Conservation (phyloP, 2,329 filamentous ascomycete genomes). For the Pyrenophora tritici-repentis region DNA sequence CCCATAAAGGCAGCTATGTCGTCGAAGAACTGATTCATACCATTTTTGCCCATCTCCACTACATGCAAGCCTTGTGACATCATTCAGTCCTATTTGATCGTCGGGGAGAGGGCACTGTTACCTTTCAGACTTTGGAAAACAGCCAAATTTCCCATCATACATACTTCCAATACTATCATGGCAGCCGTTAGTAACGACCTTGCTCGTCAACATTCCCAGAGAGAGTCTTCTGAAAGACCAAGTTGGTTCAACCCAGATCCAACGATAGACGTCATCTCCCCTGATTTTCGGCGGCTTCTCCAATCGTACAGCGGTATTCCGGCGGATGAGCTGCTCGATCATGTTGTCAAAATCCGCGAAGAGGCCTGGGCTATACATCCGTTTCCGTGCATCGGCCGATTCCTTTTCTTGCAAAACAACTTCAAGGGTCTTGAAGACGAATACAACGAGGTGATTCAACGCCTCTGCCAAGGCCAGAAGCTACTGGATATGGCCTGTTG, state of each 20-base stretch:
- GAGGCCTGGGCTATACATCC: constrained; percentile 34
- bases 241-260: constrained; percentile 37
- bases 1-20: too few species aligned
- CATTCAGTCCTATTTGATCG: too few species aligned
- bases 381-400: constrained; percentile 43
- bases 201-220: too few species aligned
- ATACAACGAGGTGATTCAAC: constrained; percentile 34
- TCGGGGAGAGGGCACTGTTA: too few species aligned
- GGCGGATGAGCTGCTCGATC: constrained; percentile 35
- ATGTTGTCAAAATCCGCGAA: constrained; percentile 37
- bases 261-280: constrained; percentile 26
- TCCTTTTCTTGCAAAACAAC: constrained; percentile 38
- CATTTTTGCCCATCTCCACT: too few species aligned
- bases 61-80: too few species aligned
- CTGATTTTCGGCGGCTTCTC: constrained; percentile 38
- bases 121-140: too few species aligned
- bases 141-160: too few species aligned
- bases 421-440: constrained; percentile 22
- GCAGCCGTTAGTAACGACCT: too few species aligned
- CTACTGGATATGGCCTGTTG: constrained; percentile 53
- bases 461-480: constrained; percentile 33
- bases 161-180: too few species aligned
- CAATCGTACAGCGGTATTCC: constrained; percentile 46
- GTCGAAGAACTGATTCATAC: too few species aligned
- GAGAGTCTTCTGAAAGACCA: background rate